These are phyloP conservation scores for Saturnispora silvae DNA, from an alignment of 805 yeast species.

Conservation along the genomic window DNA sequence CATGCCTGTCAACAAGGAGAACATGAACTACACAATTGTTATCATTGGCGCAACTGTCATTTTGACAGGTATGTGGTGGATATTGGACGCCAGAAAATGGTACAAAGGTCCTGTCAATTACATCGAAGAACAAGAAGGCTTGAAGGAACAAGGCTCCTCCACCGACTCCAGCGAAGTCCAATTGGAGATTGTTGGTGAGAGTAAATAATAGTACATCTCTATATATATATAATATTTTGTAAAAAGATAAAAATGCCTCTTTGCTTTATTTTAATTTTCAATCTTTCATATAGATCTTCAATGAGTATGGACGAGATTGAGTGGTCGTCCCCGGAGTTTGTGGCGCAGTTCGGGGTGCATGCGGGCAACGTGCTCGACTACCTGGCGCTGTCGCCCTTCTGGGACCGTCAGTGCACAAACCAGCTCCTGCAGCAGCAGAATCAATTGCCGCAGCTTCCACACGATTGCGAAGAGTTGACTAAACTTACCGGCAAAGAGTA, in stretches of 20 bases:
- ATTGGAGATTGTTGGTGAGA: too few relatives aligned
- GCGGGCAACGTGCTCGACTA: conserved; percentile 89
- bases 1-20: conserved; percentile 31
- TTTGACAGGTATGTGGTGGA: conserved; percentile 34
- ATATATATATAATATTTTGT: too few relatives aligned
- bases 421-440: conserved; percentile 93
- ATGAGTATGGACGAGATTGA: conserved; percentile 67
- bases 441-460: conserved; percentile 52
- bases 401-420: conserved; percentile 86
- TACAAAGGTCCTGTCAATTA: conserved; percentile 45
- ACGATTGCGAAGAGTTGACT: conserved; percentile 39
- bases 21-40: conserved; percentile 47
- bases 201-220: too few relatives aligned
- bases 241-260: too few relatives aligned
- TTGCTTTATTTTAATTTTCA: too few relatives aligned
- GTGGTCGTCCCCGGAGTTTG: conserved; percentile 98
- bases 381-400: conserved; percentile 89
- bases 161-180: too few relatives aligned
- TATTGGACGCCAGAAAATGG: conserved; percentile 42
- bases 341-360: conserved; percentile 75
- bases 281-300: too few relatives aligned
- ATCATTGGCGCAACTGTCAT: conserved; percentile 34
- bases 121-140: conserved; percentile 27
- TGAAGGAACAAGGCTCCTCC: too few relatives aligned
- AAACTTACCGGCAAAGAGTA: conserved; percentile 85